Conservation (phyloP, 306 rosid genomes). For the Pterocarpus macrocarpus region DNA sequence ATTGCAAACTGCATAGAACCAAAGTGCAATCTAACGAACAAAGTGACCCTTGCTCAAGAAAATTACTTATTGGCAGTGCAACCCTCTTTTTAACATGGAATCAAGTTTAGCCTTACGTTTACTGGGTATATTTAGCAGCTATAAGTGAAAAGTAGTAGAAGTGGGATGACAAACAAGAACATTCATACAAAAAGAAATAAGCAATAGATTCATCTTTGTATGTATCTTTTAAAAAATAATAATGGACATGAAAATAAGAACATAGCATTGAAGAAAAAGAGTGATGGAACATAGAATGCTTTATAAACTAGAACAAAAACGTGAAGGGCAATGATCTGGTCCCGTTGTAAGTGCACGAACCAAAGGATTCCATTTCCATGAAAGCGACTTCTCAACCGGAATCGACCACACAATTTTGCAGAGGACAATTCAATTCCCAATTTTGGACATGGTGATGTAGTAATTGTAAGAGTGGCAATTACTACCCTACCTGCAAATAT, state of each 20-base stretch:
- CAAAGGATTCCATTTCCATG: background rate
- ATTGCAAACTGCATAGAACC: too few species aligned
- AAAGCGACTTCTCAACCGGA: background rate
- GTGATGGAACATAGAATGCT: background rate
- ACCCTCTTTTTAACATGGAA: background rate
- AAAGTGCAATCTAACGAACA: too few species aligned
- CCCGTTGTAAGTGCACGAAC: background rate
- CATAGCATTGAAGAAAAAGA: background rate
- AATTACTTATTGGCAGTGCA: too few species aligned
- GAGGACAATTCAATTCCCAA: background rate
- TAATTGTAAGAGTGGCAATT: too few species aligned
- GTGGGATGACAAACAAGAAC: background rate
- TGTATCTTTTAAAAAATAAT: background rate
- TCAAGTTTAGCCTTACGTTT: background rate
- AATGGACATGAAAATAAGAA: background rate
- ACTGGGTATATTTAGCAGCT: background rate
- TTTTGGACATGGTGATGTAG: background rate
- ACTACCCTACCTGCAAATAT: too few species aligned
- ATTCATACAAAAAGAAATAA: background rate
- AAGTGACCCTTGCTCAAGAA: too few species aligned
- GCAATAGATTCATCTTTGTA: background rate
- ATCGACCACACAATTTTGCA: conserved; percentile 1
- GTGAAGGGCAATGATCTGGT: background rate
- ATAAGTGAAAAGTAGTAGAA: background rate
- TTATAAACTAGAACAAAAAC: background rate